Evolutionary conservation across 2,329 filamentous ascomycete species (phyloP).

Genomic region (Colletotrichum sp.): DNA sequence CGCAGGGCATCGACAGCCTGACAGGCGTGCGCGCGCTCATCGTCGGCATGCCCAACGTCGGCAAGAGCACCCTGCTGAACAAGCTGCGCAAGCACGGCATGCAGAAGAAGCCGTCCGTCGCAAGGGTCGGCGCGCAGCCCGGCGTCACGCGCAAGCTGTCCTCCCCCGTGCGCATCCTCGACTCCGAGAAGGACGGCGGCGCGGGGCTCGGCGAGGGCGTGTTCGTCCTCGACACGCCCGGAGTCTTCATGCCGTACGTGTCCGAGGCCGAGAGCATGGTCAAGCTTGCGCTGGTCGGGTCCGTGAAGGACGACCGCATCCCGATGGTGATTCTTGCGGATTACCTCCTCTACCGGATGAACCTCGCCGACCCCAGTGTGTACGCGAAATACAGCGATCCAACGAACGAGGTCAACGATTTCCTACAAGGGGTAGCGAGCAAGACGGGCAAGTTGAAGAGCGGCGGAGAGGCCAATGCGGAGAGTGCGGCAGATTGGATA

Average conservation of each 20-base stretch:
- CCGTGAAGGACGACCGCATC: constrained; percentile 89
- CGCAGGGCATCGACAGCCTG: constrained; percentile 56
- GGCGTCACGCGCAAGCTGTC: constrained; percentile 88
- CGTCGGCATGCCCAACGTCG: constrained; percentile 97
- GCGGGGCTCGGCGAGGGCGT: constrained; percentile 61
- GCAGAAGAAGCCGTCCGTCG: constrained; percentile 64
- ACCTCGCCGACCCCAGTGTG: constrained; percentile 64
- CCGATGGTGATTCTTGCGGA: constrained; percentile 81
- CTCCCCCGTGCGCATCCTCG: constrained; percentile 78
- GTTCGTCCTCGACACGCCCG: constrained; percentile 90
- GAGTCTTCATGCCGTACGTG: constrained; percentile 94
- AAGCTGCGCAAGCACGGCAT: constrained; percentile 75
- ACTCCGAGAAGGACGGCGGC: constrained; percentile 25
- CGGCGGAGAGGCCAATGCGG: constrained; percentile 73
- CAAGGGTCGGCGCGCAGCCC: constrained; percentile 83
- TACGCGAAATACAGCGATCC: constrained; percentile 71
- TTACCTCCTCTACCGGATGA: constrained; percentile 87
- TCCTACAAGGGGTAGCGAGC: constrained; percentile 73
- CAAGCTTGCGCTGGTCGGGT: constrained; percentile 89
- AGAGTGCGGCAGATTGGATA: constrained; percentile 79
- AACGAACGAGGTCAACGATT: constrained; percentile 81
- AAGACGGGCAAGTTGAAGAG: constrained; percentile 79
- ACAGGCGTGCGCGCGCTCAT: constrained; percentile 85
- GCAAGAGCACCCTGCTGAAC: constrained; percentile 95
- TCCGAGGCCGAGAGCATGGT: constrained; percentile 87